These are phyloP conservation scores for Podospora appendiculata DNA, from an alignment of 495 filamentous ascomycete genomes.

Conservation along the genomic window DNA sequence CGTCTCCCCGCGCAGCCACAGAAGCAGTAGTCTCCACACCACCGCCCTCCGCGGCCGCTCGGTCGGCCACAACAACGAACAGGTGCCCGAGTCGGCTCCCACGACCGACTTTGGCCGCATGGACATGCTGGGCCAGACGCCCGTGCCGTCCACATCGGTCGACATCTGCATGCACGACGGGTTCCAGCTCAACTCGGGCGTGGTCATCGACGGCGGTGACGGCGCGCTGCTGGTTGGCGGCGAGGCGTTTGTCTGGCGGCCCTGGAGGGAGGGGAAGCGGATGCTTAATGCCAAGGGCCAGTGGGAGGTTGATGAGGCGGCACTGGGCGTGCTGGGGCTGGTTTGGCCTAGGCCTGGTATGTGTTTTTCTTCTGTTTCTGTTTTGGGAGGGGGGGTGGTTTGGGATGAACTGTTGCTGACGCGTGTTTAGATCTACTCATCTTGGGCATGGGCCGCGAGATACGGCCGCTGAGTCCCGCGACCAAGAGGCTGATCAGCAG, in stretches of 20 bases:
- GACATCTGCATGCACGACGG: constrained; percentile 71
- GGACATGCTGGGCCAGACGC: constrained; percentile 70
- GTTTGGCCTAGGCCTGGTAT: constrained; percentile 89
- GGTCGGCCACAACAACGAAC: constrained; percentile 13
- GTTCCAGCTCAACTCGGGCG: constrained; percentile 73
- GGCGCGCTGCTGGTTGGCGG: constrained; percentile 72
- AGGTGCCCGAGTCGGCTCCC: constrained; percentile 14
- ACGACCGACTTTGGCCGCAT: constrained; percentile 68
- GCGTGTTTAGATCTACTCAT: constrained; percentile 68
- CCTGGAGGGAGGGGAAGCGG: constrained; percentile 47
- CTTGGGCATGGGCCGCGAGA: constrained; percentile 69
- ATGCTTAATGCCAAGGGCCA: constrained; percentile 69
- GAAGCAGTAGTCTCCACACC: background rate
- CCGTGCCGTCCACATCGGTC: constrained; percentile 71
- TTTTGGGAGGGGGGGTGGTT: background rate
- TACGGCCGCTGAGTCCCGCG: constrained; percentile 67
- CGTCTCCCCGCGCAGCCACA: too few relatives aligned
- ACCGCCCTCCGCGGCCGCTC: background rate
- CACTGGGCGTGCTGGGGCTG: constrained; percentile 67
- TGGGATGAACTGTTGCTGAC: constrained; percentile 2
- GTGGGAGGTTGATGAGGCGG: constrained; percentile 65
- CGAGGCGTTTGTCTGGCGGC: constrained; percentile 82
- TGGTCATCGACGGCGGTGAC: constrained; percentile 54
- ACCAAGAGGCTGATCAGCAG: constrained; percentile 63
- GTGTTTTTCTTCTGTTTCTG: constrained; percentile 21